phyloP scores from a whole-genome alignment of 148 eudicot genomes.

The Agrostemma githago region DNA sequence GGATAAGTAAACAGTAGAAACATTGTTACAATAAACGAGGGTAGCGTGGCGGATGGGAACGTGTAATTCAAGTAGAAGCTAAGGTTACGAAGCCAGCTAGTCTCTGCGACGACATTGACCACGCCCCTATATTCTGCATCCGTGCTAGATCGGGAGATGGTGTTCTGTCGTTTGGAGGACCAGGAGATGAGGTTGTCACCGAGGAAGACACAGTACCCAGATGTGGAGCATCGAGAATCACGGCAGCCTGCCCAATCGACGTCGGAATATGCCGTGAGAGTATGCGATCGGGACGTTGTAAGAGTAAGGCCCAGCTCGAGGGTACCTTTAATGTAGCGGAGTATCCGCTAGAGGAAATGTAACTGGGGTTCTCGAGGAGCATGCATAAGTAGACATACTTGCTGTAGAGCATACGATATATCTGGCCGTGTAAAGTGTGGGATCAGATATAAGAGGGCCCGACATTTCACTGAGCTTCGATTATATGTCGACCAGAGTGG shows the following conservation, averaged over 20 bases:
- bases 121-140: background rate
- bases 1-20: too few relatives aligned
- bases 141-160: background rate
- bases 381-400: background rate
- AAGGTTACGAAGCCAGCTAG: background rate
- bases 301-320: background rate
- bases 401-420: background rate
- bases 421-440: background rate
- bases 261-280: background rate
- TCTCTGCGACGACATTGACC: background rate
- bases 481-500: too few relatives aligned
- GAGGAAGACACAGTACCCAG: background rate
- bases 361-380: background rate
- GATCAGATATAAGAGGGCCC: too few relatives aligned
- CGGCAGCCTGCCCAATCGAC: background rate
- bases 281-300: background rate
- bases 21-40: too few relatives aligned
- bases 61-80: too few relatives aligned
- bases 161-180: background rate
- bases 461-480: too few relatives aligned
- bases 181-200: background rate
- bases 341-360: background rate
- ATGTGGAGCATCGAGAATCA: too few relatives aligned
- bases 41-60: too few relatives aligned
- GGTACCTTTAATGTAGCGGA: background rate